Evolutionary conservation across 2,329 filamentous ascomycete genomes (phyloP), one percentile per base, ranked within the genome.

Genomic region (Ambrosiella beaveri): DNA sequence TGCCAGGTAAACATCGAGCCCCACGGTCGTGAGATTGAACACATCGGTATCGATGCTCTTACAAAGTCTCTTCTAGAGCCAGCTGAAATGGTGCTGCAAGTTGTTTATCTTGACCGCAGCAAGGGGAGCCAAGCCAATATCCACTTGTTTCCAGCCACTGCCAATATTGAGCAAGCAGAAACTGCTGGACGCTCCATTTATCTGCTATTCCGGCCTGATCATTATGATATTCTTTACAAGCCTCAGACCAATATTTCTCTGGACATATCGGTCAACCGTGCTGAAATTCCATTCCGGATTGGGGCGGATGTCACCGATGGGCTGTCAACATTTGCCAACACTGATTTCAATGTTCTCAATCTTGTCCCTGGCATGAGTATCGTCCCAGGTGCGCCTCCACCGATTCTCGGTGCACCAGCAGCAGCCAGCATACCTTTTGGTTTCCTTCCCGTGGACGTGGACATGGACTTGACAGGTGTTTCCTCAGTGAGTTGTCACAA

Each of bases 181-280:
- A 65, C 67, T 0, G 65, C 77, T 0, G 76, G 73, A 0, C 74
- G 75, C 35, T 74, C 78, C 38, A 78, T 84, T 40, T 74, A 80
- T 63, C 72, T 77, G 61, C 76, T 75, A 66, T 90, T 72, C 78
- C 82, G 73, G 67, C 94, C 74, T 47, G 88, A 88, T 61, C 93
- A 97, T 70, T 98, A 97, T 69, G 93, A 97, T 69, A 83, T 98
- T 61, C 77, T 97, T 39, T 98, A 98, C 74, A 83, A 81, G 67
- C 73, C 76, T 40, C 15, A 27, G 5, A 8, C 15, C 37, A 54
- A 54, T 19, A 40, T 27, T 58, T 40, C 27, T 13, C 35, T 61
- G 5, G 40, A 58, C 3, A 39, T 61, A 12, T 53, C 58, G 53
- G 47, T 61, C 60, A 82, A 50, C 77, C 37, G 52, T 9, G 39